Evolutionary conservation across 805 yeast species (phyloP).

Genomic region (Myxozyma sirexii): DNA sequence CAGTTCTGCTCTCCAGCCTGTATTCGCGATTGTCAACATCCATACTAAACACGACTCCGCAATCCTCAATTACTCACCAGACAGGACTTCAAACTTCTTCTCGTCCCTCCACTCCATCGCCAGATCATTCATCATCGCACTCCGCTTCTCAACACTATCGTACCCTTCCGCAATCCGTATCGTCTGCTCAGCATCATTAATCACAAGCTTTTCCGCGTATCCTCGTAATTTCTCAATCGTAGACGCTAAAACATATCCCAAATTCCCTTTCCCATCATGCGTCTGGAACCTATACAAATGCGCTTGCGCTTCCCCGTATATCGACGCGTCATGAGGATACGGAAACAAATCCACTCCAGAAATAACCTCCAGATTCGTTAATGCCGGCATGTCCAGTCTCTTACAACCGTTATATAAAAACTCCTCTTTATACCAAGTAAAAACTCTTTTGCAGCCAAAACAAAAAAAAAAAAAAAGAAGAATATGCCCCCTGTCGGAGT

Average conservation of each 20-base stretch:
- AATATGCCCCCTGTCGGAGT: conserved; percentile 35
- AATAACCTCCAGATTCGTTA: conserved; percentile 24
- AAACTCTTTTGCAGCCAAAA: too few relatives aligned
- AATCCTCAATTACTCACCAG: conserved; percentile 33
- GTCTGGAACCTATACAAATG: conserved; percentile 36
- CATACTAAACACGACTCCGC: background rate
- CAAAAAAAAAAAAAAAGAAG: background rate
- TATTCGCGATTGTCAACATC: conserved; percentile 9
- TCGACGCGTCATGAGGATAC: conserved; percentile 10
- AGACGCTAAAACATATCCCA: conserved; percentile 38
- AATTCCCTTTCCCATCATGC: conserved; percentile 34
- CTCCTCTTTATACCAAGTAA: too few relatives aligned
- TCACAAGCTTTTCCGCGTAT: conserved; percentile 29
- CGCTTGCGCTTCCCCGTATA: background rate
- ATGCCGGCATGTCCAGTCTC: conserved; percentile 1
- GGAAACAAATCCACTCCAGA: conserved; percentile 28
- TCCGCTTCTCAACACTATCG: conserved; percentile 49
- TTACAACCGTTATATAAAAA: background rate
- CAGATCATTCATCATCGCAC: conserved; percentile 42
- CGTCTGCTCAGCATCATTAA: conserved; percentile 37
- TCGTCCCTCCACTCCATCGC: conserved; percentile 41
- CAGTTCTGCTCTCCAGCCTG: conserved; percentile 80
- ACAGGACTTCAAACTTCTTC: conserved; percentile 42
- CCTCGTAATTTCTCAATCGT: conserved; percentile 34
- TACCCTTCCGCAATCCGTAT: conserved; percentile 42